phyloP scores from a whole-genome alignment of 257 asterid species.

The Voacanga thouarsii region DNA sequence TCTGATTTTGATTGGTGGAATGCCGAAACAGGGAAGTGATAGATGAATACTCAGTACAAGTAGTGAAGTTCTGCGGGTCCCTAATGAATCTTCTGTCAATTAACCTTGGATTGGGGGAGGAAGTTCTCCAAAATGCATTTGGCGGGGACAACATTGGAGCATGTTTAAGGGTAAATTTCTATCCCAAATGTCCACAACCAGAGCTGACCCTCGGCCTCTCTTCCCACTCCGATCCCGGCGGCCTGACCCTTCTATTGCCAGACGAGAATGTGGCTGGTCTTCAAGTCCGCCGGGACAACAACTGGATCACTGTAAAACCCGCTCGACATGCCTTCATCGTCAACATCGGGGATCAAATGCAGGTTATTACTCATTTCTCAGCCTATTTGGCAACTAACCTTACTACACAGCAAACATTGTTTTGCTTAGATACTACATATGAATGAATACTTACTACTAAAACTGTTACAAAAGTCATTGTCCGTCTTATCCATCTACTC shows the following conservation, averaged over 20 bases:
- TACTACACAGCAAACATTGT: too few relatives aligned
- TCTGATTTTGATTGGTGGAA: not conserved
- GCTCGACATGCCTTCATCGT: conserved; percentile 74
- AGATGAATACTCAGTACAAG: conserved; percentile 54
- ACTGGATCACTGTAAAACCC: conserved; percentile 79
- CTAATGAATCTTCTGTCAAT: conserved; percentile 49
- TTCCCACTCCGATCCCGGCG: conserved; percentile 89
- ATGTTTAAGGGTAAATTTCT: conserved; percentile 74
- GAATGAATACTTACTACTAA: too few relatives aligned
- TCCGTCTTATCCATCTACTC: too few relatives aligned
- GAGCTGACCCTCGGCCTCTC: conserved; percentile 75
- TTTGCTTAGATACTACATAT: too few relatives aligned
- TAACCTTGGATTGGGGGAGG: conserved; percentile 58
- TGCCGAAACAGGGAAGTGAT: conserved; percentile 47
- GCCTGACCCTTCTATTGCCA: conserved; percentile 70
- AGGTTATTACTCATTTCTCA: conserved; percentile 33
- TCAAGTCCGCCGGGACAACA: conserved; percentile 53
- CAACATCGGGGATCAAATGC: conserved; percentile 83
- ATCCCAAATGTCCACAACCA: conserved; percentile 88
- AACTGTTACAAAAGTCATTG: too few relatives aligned
- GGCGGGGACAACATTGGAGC: conserved; percentile 83
- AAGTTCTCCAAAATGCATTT: conserved; percentile 50
- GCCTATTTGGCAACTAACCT: too few relatives aligned
- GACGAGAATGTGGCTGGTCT: conserved; percentile 74
- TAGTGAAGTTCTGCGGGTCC: conserved; percentile 62